Evolutionary conservation across 2,329 filamentous ascomycete genomes (phyloP), one percentile per base, ranked within the genome.

Genomic region (Exophiala viscosa): DNA sequence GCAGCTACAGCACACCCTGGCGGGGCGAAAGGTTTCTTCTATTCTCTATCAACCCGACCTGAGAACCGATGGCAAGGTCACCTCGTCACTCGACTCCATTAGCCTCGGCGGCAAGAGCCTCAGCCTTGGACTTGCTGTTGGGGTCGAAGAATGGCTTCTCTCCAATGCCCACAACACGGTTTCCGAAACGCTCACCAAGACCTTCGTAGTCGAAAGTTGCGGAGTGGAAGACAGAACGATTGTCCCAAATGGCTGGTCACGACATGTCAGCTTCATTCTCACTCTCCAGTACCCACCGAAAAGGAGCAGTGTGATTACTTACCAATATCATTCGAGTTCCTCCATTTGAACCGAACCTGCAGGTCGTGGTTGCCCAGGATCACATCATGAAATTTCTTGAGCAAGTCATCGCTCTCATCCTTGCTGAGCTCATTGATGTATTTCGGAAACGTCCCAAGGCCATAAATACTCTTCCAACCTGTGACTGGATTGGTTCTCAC

Each of bases 401-500:
- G 58, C 11, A 76, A 58, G 13, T 69, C 63, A 14, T 70, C 64
- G 44, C 67, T 73, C 62, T 80, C 76, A 28, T 70, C 67, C 10
- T 66, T 61, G 1, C 67, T 71, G 14, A 78, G 50, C 31, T 69
- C 75, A 44, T 78, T 76, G 63, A 78, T 73, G 17, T 60, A 44
- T 44, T 66, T 63, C 0, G 69, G 64, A 47, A 70, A 71, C 17
- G 67, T 65, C 0, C 75, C 75, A 10, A 77, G 66, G 3, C 68
- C 71, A 51, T 72, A 82, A 10, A 83, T 69, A 51, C 72, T 76
- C 67, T 83, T 83, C 81, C 82, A 84, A 0, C 81, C 81, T 0
- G 81, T 84, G 0, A 84, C 81, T 0, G 82, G 82, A 58, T 85
- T 84, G 1, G 81, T 84, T 13, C 81, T 74, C 5, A 84, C 71